Percentiles rank a stretch among this genome's conserved stretches.
Evolutionary conservation across 345 rosid species (phyloP).

Genomic region (Anacardium occidentale): DNA sequence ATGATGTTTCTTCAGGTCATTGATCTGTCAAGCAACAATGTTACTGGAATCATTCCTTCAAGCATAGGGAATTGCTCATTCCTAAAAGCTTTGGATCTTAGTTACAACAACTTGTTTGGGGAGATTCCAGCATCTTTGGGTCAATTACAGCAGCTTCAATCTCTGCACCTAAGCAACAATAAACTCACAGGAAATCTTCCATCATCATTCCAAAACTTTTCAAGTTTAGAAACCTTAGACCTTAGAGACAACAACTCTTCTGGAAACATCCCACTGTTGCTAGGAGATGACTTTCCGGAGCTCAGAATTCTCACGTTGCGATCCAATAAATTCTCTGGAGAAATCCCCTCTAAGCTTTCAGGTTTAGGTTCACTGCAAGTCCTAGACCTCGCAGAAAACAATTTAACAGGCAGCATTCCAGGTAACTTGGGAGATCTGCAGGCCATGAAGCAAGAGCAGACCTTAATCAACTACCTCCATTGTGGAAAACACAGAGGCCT

Average conservation of each 20-base stretch:
- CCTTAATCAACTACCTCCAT: conserved; percentile 27
- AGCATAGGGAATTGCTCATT: conserved; percentile 28
- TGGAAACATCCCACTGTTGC: conserved; percentile 37
- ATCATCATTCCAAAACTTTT: conserved; percentile 29
- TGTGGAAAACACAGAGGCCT: conserved; percentile 30
- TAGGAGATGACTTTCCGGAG: conserved; percentile 25
- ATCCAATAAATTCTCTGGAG: conserved; percentile 33
- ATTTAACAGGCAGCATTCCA: conserved; percentile 40
- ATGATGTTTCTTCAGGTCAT: conserved; percentile 19
- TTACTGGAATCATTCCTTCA: conserved; percentile 35
- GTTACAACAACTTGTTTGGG: conserved; percentile 34
- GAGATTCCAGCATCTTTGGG: conserved; percentile 34
- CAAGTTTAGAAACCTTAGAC: conserved; percentile 37
- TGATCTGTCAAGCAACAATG: conserved; percentile 35
- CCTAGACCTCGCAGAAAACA: conserved; percentile 44
- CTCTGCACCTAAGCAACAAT: conserved; percentile 32
- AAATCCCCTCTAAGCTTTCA: conserved; percentile 31
- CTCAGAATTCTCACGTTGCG: conserved; percentile 31
- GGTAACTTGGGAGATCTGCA: conserved; percentile 34
- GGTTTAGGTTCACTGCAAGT: conserved; percentile 39
- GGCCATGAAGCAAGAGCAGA: conserved; percentile 36
- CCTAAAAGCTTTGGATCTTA: conserved; percentile 30
- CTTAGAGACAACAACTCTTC: conserved; percentile 35
- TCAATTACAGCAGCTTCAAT: conserved; percentile 23
- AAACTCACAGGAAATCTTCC: conserved; percentile 35